Conservation (phyloP, 106 monocot genomes). For the Gastrodia elata region DNA sequence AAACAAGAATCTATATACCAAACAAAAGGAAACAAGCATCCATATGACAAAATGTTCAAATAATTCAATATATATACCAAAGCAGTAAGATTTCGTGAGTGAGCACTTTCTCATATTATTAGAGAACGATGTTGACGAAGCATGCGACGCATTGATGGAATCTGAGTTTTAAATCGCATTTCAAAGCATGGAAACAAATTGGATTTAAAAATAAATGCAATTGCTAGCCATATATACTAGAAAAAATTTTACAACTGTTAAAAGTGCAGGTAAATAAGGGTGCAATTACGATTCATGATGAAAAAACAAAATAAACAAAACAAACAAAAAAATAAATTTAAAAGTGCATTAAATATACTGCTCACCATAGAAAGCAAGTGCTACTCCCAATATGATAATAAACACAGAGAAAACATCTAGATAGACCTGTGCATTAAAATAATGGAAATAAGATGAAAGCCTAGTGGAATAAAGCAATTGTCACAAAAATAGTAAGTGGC, state of each 20-base stretch:
- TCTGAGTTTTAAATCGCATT: background rate
- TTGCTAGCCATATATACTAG: background rate
- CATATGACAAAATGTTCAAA: background rate
- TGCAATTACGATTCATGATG: background rate
- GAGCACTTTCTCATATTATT: too few relatives aligned
- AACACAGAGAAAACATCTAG: conserved; percentile 7
- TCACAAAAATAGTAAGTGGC: background rate
- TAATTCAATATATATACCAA: background rate
- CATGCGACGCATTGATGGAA: background rate
- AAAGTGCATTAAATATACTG: background rate
- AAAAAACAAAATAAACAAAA: background rate
- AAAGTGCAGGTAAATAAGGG: background rate
- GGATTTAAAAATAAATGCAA: background rate
- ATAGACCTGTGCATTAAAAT: conserved; percentile 4
- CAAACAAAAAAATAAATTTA: background rate
- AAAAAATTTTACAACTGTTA: background rate
- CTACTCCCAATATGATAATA: conserved; percentile 8
- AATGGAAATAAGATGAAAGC: background rate
- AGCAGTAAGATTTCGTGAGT: background rate
- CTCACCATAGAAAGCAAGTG: conserved; percentile 8
- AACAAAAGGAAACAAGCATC: too few relatives aligned
- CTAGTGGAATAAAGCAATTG: background rate
- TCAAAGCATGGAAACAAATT: background rate
- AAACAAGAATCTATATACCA: background rate
- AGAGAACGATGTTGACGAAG: too few relatives aligned